A percentile compares a stretch with the other conserved stretches of the same genome.
Evolutionary conservation across 169 alveolate genomes (phyloP).

Genomic region (Babesia divergens): DNA sequence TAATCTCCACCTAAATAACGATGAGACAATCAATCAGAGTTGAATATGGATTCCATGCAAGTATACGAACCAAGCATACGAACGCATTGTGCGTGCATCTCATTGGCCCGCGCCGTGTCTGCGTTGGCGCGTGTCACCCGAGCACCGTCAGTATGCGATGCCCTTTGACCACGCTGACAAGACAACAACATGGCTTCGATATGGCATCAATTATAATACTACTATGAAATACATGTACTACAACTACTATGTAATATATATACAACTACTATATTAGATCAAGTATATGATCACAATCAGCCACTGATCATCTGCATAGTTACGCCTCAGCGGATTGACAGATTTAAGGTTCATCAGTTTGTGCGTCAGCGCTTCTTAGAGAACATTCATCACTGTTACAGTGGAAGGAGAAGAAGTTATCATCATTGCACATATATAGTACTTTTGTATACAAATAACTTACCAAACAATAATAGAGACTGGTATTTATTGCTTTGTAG

Average conservation of each 20-base stretch:
- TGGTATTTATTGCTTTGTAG: too few species aligned
- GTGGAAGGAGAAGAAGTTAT: not conserved
- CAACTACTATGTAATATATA: too few species aligned
- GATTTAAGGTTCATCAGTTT: not conserved
- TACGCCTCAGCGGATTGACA: not conserved
- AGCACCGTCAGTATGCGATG: constrained; percentile 11
- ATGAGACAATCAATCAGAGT: not conserved
- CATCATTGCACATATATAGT: not conserved
- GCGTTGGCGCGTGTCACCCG: constrained; percentile 14
- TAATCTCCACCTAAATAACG: not conserved
- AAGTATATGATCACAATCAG: too few species aligned
- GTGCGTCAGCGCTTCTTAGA: constrained; percentile 1
- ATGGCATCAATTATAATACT: too few species aligned
- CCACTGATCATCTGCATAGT: too few species aligned
- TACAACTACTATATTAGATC: too few species aligned
- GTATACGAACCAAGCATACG: not conserved
- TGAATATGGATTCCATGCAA: not conserved
- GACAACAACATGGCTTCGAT: not conserved
- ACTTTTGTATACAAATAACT: too few species aligned
- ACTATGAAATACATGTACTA: too few species aligned
- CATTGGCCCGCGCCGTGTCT: constrained; percentile 19
- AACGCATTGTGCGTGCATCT: not conserved
- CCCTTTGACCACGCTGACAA: not conserved
- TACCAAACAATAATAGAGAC: too few species aligned
- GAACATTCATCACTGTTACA: not conserved